Evolutionary conservation across 2,329 filamentous ascomycete genomes (phyloP), one percentile per base, ranked within the genome.

Genomic region (Chaetomiaceae sp.): DNA sequence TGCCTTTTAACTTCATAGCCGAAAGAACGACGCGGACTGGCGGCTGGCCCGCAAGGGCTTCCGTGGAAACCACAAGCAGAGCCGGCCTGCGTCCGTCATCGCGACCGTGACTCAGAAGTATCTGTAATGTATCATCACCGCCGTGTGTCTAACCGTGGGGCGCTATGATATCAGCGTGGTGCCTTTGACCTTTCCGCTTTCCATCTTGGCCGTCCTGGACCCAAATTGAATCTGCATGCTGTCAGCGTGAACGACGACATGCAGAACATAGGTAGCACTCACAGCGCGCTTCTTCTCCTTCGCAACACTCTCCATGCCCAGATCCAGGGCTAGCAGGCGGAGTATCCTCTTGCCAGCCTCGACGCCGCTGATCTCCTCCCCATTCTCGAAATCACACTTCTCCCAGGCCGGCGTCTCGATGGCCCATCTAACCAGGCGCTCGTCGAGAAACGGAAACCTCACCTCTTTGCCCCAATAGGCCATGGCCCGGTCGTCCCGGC

Each of bases 241-340:
- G 55, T 54, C 22, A 58, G 38, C 19, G 11, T 15, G 54, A 3
- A 15, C 1, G 3, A 23, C 40, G 23, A 8, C 6, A 3, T 7
- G 29, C 14, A 14, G 8, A 3, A 25, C 7, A 12, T 40, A 15
- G 44, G 23, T 11, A 33, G 25, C 9, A 74, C 85, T 67, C 73
- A 91, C 88, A 17, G 92, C 92, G 65, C 91, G 79, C 72, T 99
- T 99, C 78, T 94, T 96, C 71, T 97, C 91, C n/a, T 73, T 73
- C 4, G 92, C 85, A 1, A 91, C 88, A 6, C 71, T 72, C 2
- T 68, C 68, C 81, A 97, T 85, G 3, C 85, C 88, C 33, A 96
- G 71, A 27, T 83, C 78, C 68, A 84, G 80, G 0, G 91, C 90
- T 20, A 96, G 71, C 20, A 95, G 75, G 20, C 94, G 80, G 47